Evolutionary conservation across 441 rosid species (phyloP), one percentile per base, ranked within the genome.

Genomic region (Kokia cookei): DNA sequence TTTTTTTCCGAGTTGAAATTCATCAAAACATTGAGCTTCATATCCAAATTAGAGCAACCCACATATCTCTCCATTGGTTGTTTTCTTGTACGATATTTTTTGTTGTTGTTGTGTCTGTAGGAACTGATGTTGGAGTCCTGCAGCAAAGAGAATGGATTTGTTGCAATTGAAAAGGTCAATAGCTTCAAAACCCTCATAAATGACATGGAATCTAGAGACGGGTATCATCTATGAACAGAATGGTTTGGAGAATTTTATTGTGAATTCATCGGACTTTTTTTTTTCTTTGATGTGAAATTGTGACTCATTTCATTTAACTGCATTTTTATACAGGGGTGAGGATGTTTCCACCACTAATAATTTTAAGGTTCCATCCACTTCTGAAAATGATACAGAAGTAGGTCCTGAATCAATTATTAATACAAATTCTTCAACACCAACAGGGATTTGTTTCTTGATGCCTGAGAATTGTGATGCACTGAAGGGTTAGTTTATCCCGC

Each of bases 391-490:
- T 37, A 77, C 65, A 60, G 85, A 79, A 75, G 82, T 51, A 61
- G 80, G 71, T 47, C 77, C 73, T 54, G 84, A 71, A 67, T 80
- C 77, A 48, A 82, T 66, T 82, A 73, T 70, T 68, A 74, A 55
- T 78, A 62, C 72, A 22, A 76, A 51, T 11, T 57, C 89, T 73
- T 82, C 80, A 58, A 79, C 86, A 80, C 77, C 89, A 48, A 69
- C 71, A 62, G 77, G 70, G 72, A 68, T 84, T 35, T 75, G 63
- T 72, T 73, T 78, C 63, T 89, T 90, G 95, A 86, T 82, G 76
- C 84, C 83, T 74, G 95, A 88, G 73, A 82, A 86, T 76, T 70
- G 64, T 65, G 93, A 88, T 51, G 91, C 98, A 29, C 97, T 97
- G 11, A 86, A 86, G 80, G 83, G 98, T 96, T 77, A 81, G 90